Percentiles rank a stretch among this genome's conserved stretches.
Evolutionary conservation across 1,284 basidiomycete genomes (phyloP).

Genomic region (Ceratobasidium sp.): DNA sequence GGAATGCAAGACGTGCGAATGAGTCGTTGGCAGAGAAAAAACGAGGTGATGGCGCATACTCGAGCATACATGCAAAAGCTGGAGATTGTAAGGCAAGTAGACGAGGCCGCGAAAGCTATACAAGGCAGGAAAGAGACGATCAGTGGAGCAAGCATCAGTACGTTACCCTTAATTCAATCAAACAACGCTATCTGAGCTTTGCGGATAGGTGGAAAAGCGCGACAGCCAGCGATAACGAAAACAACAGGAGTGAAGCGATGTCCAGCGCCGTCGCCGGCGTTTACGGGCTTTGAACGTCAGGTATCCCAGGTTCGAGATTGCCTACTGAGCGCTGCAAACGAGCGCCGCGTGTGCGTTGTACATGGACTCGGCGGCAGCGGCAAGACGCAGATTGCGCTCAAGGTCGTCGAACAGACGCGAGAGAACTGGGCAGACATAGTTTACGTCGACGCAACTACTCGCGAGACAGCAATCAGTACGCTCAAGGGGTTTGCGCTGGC

Average conservation of each 20-base stretch:
- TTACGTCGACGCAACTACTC: conserved; percentile 24
- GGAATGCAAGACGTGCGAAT: background rate
- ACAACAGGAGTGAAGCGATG: background rate
- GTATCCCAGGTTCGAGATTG: background rate
- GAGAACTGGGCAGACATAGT: conserved; percentile 16
- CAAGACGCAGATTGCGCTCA: conserved; percentile 8
- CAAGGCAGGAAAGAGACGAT: background rate
- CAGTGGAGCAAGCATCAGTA: background rate
- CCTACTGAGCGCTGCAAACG: background rate
- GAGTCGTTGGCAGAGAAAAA: background rate
- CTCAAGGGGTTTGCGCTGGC: conserved; percentile 6
- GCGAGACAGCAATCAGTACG: background rate
- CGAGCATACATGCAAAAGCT: background rate
- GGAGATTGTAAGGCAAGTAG: background rate
- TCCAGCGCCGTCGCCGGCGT: background rate
- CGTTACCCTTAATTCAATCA: background rate
- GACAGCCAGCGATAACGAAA: too few species aligned
- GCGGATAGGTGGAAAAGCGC: too few species aligned
- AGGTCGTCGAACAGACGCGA: background rate
- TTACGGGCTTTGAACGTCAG: background rate
- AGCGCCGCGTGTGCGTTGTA: background rate
- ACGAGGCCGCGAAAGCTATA: background rate
- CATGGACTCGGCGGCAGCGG: conserved; percentile 13
- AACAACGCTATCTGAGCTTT: background rate
- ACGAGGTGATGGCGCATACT: background rate